Conservation (phyloP, 2,329 filamentous ascomycete genomes). For the Xylariaceae sp. region DNA sequence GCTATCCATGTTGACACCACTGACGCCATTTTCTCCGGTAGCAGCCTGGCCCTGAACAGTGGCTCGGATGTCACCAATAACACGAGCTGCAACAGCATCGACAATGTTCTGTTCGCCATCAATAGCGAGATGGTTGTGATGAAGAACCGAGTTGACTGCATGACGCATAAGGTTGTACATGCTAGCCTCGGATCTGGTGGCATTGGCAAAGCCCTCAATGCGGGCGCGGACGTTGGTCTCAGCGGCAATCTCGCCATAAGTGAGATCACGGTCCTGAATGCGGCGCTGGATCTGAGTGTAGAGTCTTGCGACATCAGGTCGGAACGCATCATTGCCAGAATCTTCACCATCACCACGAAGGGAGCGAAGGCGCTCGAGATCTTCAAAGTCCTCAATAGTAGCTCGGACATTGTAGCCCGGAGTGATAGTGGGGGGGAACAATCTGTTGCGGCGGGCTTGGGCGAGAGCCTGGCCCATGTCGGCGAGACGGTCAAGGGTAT, state of each 20-base stretch:
- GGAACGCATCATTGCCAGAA: constrained; percentile 19
- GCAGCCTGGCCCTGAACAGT: constrained; percentile 36
- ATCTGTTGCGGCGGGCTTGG: constrained; percentile 31
- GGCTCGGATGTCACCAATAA: constrained; percentile 20
- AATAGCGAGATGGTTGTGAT: constrained; percentile 40
- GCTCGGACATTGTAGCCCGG: constrained; percentile 26
- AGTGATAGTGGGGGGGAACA: constrained; percentile 32
- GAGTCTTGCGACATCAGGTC: constrained; percentile 18
- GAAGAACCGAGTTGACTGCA: constrained; percentile 24
- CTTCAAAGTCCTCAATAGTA: constrained; percentile 31
- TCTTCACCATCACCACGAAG: constrained; percentile 20
- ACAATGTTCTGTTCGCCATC: constrained; percentile 36
- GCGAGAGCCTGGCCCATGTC: constrained; percentile 32
- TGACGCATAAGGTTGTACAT: constrained; percentile 29
- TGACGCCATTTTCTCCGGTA: no score
- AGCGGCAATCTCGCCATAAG: constrained; percentile 21
- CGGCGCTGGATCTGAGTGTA: constrained; percentile 32
- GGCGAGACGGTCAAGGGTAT: constrained; percentile 18
- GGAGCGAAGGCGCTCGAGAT: constrained; percentile 27
- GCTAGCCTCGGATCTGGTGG: constrained; percentile 24
- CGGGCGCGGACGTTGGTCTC: constrained; percentile 23
- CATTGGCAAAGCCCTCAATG: constrained; percentile 24
- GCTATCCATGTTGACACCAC: no score
- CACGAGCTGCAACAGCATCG: constrained; percentile 13
- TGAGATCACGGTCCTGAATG: constrained; percentile 35